phyloP scores from a whole-genome alignment of 1,284 basidiomycete genomes.

The Trametes pubescens region DNA sequence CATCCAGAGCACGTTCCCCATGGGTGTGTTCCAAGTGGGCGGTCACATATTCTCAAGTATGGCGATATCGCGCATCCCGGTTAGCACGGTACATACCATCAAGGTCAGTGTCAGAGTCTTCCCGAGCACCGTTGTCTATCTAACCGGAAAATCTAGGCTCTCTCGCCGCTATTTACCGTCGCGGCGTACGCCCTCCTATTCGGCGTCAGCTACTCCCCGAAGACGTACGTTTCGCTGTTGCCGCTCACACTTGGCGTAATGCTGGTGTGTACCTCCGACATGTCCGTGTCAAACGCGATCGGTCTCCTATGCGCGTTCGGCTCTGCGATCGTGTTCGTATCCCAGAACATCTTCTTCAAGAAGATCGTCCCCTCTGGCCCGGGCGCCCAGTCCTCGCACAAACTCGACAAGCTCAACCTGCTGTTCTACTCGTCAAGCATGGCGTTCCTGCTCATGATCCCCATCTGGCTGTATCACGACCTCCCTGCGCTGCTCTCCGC shows the following conservation, averaged over 20 bases:
- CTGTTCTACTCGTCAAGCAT: conserved; percentile 95
- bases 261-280: conserved; percentile 95
- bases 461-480: conserved; percentile 92
- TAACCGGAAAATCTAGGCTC: conserved; percentile 63
- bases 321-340: conserved; percentile 95
- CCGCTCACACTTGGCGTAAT: conserved; percentile 97
- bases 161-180: conserved; percentile 97
- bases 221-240: conserved; percentile 94
- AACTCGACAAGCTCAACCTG: conserved; percentile 97
- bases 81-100: conserved; percentile 98
- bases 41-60: conserved; percentile 98
- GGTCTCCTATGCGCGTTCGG: conserved; percentile 93
- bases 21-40: conserved; percentile 95
- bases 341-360: conserved; percentile 99
- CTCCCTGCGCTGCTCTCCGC: conserved; percentile 68
- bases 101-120: conserved; percentile 69
- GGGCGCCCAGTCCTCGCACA: conserved; percentile 62
- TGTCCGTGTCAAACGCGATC: conserved; percentile 83
- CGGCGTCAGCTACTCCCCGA: conserved; percentile 89
- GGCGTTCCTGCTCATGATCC: conserved; percentile 95
- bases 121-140: neutral
- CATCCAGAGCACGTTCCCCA: conserved; percentile 83
- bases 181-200: conserved; percentile 93
- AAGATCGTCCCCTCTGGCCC: conserved; percentile 89
- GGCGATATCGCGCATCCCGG: conserved; percentile 95